Evolutionary conservation across 169 alveolate species (phyloP), one percentile per base, ranked within the genome.

Genomic region (Cryptosporidium baileyi): DNA sequence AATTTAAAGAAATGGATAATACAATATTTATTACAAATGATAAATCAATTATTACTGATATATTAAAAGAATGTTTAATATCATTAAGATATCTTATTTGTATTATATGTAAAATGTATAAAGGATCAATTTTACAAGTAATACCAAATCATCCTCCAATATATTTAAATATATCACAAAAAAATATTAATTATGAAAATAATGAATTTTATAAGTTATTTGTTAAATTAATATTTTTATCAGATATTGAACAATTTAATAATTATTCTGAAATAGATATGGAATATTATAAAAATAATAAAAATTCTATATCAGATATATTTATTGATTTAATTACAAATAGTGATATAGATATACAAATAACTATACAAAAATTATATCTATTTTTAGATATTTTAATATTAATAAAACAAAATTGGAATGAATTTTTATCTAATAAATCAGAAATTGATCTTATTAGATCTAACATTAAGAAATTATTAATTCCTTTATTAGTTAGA

Each of bases 81-180:
- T 74, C 67, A 11, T 67, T 74, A 6, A 74, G 85, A 74, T 74
- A 74, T 54, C 17, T 74, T 67, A 67, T 74, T 54, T 74, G 43
- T 32, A 36, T 74, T 26, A 51, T 74, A 32, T 57, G 41, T 13
- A 57, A 17, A 9, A 57, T 74, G 15, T 22, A 43, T 19, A 45
- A n/a, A 1, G 81, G 81, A 11, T 8, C 30, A 11, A 19, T 60
- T 15, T 60, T 74, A 19, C 67, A 52, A 40, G 30, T 57, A 22
- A 47, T 74, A 28, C 85, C 85, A 36, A 59, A 57, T 0, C 85
- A 74, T 45, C 85, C 85, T n/a, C 52, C 85, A 34, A 19, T 74
- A 3, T 52, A 40, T 36, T 44, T 65, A 11, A 43, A 57, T 3
- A 24, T 19, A 15, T 26, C 40, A 15, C 34, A 36, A 1, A 24